Conservation (phyloP, 2,329 filamentous ascomycete species). For the Leptographium galeiforme region DNA sequence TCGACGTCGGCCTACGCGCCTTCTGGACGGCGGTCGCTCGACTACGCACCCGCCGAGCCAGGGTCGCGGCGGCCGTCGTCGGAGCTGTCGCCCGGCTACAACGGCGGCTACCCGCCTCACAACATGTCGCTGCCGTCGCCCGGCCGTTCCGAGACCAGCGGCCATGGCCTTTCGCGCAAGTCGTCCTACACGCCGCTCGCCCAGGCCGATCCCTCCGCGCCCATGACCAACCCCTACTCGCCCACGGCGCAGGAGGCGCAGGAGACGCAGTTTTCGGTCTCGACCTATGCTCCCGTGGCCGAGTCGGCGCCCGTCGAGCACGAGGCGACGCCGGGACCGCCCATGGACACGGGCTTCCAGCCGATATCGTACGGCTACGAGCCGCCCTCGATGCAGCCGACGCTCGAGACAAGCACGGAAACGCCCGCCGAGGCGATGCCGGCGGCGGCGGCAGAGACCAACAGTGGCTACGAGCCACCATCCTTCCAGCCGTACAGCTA, state of each 20-base stretch:
- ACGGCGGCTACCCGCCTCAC: slow-evolving; percentile 21
- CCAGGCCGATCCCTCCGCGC: slow-evolving; percentile 5
- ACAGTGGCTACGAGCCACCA: slow-evolving; percentile 45
- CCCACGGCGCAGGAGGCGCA: not conserved
- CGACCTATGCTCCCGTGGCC: slow-evolving; percentile 12
- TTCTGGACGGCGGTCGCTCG: slow-evolving; percentile 4
- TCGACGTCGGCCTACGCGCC: not conserved
- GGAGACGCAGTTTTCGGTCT: slow-evolving; percentile 10
- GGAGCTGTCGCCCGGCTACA: slow-evolving; percentile 24
- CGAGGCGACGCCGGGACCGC: not conserved
- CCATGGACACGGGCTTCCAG: slow-evolving; percentile 22
- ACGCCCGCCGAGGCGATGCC: slow-evolving; percentile 8
- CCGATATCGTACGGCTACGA: slow-evolving; percentile 38
- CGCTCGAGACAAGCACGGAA: slow-evolving; percentile 14
- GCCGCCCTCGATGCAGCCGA: slow-evolving; percentile 26
- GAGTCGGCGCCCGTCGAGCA: not conserved
- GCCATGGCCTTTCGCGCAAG: slow-evolving; percentile 12
- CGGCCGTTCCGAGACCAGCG: slow-evolving; percentile 16
- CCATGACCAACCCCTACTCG: no score
- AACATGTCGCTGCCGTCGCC: slow-evolving; percentile 16
- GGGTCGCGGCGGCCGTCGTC: slow-evolving; percentile 21
- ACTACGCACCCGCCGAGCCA: slow-evolving; percentile 1
- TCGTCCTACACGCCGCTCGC: slow-evolving; percentile 14
- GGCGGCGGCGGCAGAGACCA: slow-evolving; percentile 14
- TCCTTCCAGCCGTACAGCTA: slow-evolving; percentile 47